These are phyloP conservation scores for Mycena vitilis DNA, from an alignment of 768 basidiomycete genomes.

Conservation along the genomic window DNA sequence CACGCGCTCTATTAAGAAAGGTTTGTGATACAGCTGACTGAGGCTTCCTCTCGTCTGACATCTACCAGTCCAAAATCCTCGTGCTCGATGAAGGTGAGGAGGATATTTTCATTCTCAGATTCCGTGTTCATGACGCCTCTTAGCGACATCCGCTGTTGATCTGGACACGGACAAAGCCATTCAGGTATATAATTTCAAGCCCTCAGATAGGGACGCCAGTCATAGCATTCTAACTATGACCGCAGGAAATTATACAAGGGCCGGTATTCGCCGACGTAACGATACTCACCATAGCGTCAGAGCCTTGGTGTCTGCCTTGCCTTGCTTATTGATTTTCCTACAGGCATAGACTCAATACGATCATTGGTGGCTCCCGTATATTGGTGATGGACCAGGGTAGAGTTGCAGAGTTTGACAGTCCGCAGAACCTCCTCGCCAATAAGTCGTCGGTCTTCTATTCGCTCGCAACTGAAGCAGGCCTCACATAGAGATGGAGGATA, in stretches of 20 bases:
- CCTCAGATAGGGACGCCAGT: too few relatives aligned
- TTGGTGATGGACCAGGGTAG: conserved; percentile 86
- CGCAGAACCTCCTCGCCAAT: conserved; percentile 70
- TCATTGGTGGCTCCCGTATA: conserved; percentile 83
- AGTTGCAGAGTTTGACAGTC: conserved; percentile 86
- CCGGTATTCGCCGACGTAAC: conserved; percentile 82
- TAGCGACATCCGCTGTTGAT: conserved; percentile 91
- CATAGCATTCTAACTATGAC: neutral
- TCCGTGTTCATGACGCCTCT: conserved; percentile 5
- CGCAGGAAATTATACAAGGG: conserved; percentile 77
- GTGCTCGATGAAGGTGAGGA: conserved; percentile 90
- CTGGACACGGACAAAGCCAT: conserved; percentile 90
- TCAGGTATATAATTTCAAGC: conserved; percentile 54
- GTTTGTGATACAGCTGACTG: conserved; percentile 46
- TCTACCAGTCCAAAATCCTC: conserved; percentile 78
- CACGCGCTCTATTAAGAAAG: conserved; percentile 84
- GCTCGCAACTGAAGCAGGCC: conserved; percentile 74
- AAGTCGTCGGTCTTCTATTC: conserved; percentile 68
- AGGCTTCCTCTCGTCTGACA: conserved; percentile 3
- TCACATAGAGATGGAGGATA: conserved; percentile 38
- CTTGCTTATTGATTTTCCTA: conserved; percentile 10
- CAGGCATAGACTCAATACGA: conserved; percentile 86
- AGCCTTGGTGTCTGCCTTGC: conserved; percentile 31
- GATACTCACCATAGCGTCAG: conserved; percentile 88
- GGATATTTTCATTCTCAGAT: conserved; percentile 14